Conservation (phyloP, 345 rosid species). For the Eucalyptus coolabah region DNA sequence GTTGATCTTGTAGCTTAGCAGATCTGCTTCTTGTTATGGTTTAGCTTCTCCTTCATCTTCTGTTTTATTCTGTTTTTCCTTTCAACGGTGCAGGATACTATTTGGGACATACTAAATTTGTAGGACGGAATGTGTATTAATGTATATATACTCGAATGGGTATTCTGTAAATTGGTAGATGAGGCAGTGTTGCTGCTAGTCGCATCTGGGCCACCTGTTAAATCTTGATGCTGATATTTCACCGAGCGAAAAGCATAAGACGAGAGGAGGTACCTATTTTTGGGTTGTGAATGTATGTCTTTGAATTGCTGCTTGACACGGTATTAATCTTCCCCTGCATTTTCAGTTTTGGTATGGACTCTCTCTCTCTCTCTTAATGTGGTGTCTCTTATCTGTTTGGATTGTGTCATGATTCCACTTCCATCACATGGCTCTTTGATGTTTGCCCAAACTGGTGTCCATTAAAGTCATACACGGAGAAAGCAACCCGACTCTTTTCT, state of each 20-base stretch:
- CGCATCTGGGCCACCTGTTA: not conserved
- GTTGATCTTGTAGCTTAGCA: not conserved
- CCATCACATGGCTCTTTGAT: not conserved
- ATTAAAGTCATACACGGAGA: not conserved
- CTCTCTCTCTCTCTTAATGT: not conserved
- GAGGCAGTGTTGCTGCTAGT: not conserved
- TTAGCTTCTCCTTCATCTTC: not conserved
- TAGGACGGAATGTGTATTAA: not conserved
- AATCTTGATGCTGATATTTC: not conserved
- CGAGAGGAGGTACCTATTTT: not conserved
- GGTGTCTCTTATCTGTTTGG: not conserved
- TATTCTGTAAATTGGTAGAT: not conserved
- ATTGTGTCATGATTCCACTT: not conserved
- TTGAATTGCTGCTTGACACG: not conserved
- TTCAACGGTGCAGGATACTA: not conserved
- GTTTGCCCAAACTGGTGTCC: not conserved
- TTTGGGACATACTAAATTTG: not conserved
- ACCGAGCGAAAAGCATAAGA: not conserved
- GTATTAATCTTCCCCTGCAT: not conserved
- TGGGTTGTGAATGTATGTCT: not conserved
- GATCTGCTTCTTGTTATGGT: not conserved
- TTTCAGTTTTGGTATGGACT: not conserved
- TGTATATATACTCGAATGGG: too few relatives aligned
- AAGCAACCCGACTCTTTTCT: not conserved
- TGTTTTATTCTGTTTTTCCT: not conserved